These are phyloP conservation scores for Phytophthora rubi DNA, from an alignment of 352 stramenopile genomes.

Conservation along the genomic window DNA sequence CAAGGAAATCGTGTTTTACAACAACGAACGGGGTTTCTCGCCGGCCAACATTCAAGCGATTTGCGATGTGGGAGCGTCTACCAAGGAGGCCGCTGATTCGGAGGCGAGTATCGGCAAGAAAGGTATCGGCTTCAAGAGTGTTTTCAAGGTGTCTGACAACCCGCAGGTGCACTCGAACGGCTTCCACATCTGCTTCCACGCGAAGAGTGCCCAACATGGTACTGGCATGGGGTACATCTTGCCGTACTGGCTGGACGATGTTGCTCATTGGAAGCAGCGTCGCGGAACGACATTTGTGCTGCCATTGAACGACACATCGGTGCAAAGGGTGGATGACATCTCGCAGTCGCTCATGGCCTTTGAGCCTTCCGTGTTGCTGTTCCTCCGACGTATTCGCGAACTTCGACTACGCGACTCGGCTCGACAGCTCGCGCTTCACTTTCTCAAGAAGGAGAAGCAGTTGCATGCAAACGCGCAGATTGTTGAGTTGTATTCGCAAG, in stretches of 20 bases:
- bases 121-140: conserved; percentile 92
- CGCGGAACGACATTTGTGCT: conserved; percentile 79
- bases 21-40: conserved; percentile 88
- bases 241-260: conserved; percentile 76
- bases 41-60: conserved; percentile 80
- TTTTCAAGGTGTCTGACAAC: conserved; percentile 87
- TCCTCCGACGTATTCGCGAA: conserved; percentile 74
- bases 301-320: conserved; percentile 65
- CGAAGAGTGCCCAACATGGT: conserved; percentile 51
- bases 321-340: conserved; percentile 55
- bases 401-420: conserved; percentile 60
- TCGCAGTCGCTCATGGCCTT: conserved; percentile 69
- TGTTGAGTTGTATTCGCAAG: conserved; percentile 51
- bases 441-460: conserved; percentile 55
- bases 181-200: conserved; percentile 84
- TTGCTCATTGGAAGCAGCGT: conserved; percentile 43
- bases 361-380: conserved; percentile 83
- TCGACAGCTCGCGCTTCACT: conserved; percentile 39
- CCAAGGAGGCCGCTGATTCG: conserved; percentile 51
- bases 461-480: conserved; percentile 31
- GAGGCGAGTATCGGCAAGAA: conserved; percentile 88
- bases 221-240: conserved; percentile 79
- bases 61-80: conserved; percentile 88
- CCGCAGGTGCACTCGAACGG: conserved; percentile 90
- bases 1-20: conserved; percentile 76